Conservation (phyloP, 139 green algal species). For the Edaphochlamys debaryana region DNA sequence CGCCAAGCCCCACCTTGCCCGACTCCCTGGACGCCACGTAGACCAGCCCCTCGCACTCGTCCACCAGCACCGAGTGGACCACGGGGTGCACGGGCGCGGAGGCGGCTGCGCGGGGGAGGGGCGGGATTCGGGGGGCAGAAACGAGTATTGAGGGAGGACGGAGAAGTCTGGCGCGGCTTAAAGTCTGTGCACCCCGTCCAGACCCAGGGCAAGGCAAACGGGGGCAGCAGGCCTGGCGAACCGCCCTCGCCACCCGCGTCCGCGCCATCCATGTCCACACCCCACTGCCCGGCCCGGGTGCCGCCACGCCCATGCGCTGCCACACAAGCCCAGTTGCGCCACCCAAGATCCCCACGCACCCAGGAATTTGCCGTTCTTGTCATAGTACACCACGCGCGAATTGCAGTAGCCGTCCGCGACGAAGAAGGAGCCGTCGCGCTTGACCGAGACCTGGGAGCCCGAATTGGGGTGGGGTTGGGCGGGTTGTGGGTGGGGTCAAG, state of each 20-base stretch:
- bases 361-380: constrained; percentile 51
- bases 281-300: too few species aligned
- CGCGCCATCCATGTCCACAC: too few species aligned
- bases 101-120: constrained; percentile 1
- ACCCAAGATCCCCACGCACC: constrained; percentile 18
- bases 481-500: neutral
- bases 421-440: constrained; percentile 75
- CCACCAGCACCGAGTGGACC: constrained; percentile 75
- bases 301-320: too few species aligned
- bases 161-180: too few species aligned
- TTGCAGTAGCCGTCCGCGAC: constrained; percentile 89
- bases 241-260: too few species aligned
- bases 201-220: too few species aligned
- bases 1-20: constrained; percentile 46
- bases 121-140: neutral
- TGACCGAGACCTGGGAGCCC: constrained; percentile 66
- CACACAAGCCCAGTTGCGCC: too few species aligned
- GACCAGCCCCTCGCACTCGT: constrained; percentile 79
- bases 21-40: constrained; percentile 75
- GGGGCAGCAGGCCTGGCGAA: neutral
- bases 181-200: too few species aligned
- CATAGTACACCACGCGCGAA: constrained; percentile 58
- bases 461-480: too few species aligned
- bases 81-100: constrained; percentile 29
- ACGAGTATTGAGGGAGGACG: too few species aligned